Conservation (phyloP, 495 filamentous ascomycete species). For the Hypoxylon lienhwacheense region DNA sequence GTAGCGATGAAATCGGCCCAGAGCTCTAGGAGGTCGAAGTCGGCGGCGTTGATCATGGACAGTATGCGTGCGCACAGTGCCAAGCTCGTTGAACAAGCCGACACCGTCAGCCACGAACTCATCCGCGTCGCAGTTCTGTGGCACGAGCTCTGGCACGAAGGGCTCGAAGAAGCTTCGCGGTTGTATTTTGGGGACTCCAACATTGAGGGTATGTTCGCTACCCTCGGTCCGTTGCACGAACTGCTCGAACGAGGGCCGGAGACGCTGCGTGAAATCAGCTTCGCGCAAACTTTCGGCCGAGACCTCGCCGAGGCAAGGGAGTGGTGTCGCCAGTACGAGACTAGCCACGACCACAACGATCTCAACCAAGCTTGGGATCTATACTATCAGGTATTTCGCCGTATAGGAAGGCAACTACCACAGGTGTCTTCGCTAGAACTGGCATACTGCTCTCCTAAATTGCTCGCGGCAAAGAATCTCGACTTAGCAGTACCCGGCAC, state of each 20-base stretch:
- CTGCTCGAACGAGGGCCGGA: conserved; percentile 86
- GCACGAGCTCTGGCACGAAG: conserved; percentile 99
- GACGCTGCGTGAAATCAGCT: conserved; percentile 92
- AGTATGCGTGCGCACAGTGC: conserved; percentile 94
- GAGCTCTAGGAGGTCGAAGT: conserved; percentile 76
- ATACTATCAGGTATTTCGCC: conserved; percentile 95
- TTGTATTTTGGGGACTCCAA: conserved; percentile 93
- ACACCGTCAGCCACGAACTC: conserved; percentile 88
- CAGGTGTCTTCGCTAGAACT: conserved; percentile 91
- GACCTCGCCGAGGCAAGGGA: conserved; percentile 92
- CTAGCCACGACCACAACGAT: conserved; percentile 85
- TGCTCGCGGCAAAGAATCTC: conserved; percentile 78
- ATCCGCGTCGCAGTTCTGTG: conserved; percentile 95
- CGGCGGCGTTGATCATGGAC: conserved; percentile 91
- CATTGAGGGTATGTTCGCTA: conserved; percentile 94
- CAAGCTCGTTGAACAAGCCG: conserved; percentile 92
- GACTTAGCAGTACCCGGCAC: conserved; percentile 93
- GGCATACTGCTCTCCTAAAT: conserved; percentile 91
- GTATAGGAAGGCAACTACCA: conserved; percentile 90
- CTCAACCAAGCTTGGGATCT: conserved; percentile 98
- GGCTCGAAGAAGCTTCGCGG: conserved; percentile 93
- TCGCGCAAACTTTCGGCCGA: conserved; percentile 95
- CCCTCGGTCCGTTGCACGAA: conserved; percentile 86
- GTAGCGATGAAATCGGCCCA: conserved; percentile 91
- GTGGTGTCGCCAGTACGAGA: conserved; percentile 89